Percentiles rank a stretch among this genome's conserved stretches.
phyloP scores from a whole-genome alignment of 2,329 filamentous ascomycete species.

The Ophiobolus disseminans region DNA sequence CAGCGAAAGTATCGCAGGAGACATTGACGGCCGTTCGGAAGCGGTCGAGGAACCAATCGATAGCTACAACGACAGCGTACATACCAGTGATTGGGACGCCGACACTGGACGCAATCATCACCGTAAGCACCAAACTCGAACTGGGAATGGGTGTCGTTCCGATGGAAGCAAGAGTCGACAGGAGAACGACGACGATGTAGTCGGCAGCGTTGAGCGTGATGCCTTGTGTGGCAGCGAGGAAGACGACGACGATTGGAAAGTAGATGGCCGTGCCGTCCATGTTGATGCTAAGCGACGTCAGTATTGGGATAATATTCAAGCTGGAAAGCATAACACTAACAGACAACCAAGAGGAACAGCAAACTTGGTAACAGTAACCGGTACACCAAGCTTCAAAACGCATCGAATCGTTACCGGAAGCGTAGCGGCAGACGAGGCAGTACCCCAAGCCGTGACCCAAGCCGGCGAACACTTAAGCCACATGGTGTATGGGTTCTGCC shows the following conservation, averaged over 20 bases:
- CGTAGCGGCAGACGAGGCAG: conserved; percentile 61
- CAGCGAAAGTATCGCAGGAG: conserved; percentile 59
- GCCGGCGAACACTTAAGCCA: conserved; percentile 60
- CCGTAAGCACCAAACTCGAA: conserved; percentile 59
- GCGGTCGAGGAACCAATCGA: conserved; percentile 64
- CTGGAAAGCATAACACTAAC: conserved; percentile 63
- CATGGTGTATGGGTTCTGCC: conserved; percentile 57
- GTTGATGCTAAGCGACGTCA: conserved; percentile 16
- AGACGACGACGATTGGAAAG: conserved; percentile 62
- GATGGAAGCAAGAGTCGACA: conserved; percentile 61
- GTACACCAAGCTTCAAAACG: conserved; percentile 50
- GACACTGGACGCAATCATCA: conserved; percentile 60
- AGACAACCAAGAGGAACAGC: conserved; percentile 55
- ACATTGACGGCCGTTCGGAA: conserved; percentile 63
- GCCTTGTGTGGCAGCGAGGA: conserved; percentile 60
- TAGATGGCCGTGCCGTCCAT: conserved; percentile 59
- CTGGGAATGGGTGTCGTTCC: conserved; percentile 63
- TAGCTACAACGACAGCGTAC: conserved; percentile 62
- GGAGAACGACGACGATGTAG: conserved; percentile 59
- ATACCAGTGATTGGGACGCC: conserved; percentile 57
- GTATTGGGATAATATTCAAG: conserved; percentile 38
- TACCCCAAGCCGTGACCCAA: conserved; percentile 64
- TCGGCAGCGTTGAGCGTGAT: conserved; percentile 52
- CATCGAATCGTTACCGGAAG: conserved; percentile 58
- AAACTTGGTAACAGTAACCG: conserved; percentile 57